Evolutionary conservation across 2,329 filamentous ascomycete species (phyloP), one percentile per base, ranked within the genome.

Genomic region (Neonectria sp.): DNA sequence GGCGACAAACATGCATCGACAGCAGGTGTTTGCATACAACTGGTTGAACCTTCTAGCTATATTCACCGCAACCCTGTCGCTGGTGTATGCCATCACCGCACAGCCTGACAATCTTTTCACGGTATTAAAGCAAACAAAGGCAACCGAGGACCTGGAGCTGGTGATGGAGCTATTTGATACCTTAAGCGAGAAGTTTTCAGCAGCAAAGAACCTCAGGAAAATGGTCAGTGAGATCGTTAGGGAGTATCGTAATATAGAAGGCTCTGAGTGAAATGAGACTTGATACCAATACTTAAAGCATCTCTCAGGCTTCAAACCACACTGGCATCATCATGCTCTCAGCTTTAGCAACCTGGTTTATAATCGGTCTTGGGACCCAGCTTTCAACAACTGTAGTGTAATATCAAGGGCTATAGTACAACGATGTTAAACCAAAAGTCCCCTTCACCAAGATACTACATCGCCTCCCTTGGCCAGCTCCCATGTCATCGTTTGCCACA

Each of bases 31-130:
- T 37, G 79, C 81, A 0, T 82, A 81, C 68, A 83, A 83, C 66
- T 84, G 80, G 81, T 69, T 83, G 4, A 82, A 82, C 40, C 71
- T 84, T 6, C 77, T 84, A 2, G 71, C 77, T 2, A 64, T 85
- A 2, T 86, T 84, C 66, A 85, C 81, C 2, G 76, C 80, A 1
- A 79, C 81, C 0, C 71, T 86, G 4, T 82, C 82, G 1, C 76
- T 85, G 4, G 80, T 85, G 35, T 85, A 85, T 63, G 79, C 83
- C 1, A 80, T 79, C 2, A 84, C 81, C 0, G 81, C 77, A 1
- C 80, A 81, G 51, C 80, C 80, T 0, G 78, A 83, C 13, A 71
- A 72, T 21, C 70, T 81, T 0, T 62, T 66, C 8, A 60, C 60
- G 1, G 75, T 76, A 0, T 46, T 81, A 13, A 68, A 66, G 27